Base-by-base conservation (phyloP, 1,139 yeast genomes). In the Ogataea hybrid region DNA sequence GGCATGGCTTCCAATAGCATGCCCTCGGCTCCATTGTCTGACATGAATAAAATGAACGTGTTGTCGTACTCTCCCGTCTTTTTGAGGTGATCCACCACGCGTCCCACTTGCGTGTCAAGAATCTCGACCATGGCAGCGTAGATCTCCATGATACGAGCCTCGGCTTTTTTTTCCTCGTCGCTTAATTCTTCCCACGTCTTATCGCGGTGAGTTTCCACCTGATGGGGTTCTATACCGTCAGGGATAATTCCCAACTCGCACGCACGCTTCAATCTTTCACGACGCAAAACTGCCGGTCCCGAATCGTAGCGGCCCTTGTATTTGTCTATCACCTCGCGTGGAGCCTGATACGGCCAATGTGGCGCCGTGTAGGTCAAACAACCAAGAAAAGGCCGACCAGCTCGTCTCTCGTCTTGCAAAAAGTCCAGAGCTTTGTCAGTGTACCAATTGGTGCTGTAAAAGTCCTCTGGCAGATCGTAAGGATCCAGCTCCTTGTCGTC, bases 311-410 rank as follows among this genome's bases (percentile, higher is more conserved):
- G 51, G 1, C 80, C 81, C 39, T 63, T 62, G 57, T 77, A 77
- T 48, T 75, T 75, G 3, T 59, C 65, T 42, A 75, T 67, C 16
- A 64, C 53, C 6, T 73, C 73, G 34, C 59, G 58, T 2, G 79
- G 80, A 0, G 82, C 82, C 58, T 77, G 82, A 46, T 69, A 67
- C 6, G 82, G 82, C 82, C 82, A 77, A 54, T 77, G 82, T 2
- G 82, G 82, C 1, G 82, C 81, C 4, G 81, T 75, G 48, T 73
- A 76, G 2, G 82, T 75, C 43, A 77, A 58, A 35, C 67, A 59
- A 2, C 78, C 79, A 49, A 75, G 73, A 47, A 75, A 77, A 7
- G 82, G 81, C 47, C 70, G 58, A n/a, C 59, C 70, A 2, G 53
- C 47, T 35, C 73, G 55, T 1, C 44, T 48, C 11, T 62, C 60